Conservation (phyloP, 108 stramenopile genomes). For the Fragilaria radians region DNA sequence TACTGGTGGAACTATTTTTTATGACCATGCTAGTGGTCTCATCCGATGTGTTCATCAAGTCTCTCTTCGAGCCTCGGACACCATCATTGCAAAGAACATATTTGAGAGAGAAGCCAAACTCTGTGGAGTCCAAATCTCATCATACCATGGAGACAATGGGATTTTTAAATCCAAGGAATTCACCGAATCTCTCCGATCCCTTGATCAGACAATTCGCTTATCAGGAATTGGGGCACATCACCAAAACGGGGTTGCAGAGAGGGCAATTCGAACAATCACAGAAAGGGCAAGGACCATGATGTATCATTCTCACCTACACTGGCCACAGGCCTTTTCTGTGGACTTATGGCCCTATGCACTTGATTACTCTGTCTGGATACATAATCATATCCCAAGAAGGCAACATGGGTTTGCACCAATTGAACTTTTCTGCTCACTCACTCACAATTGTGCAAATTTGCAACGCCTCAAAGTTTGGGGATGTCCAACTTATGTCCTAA, state of each 20-base stretch:
- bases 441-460: slow-evolving; percentile 4
- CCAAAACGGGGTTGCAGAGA: slow-evolving; percentile 50
- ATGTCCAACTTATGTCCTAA: slow-evolving; percentile 32
- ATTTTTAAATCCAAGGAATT: slow-evolving; percentile 18
- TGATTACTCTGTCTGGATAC: slow-evolving; percentile 34
- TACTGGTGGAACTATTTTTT: slow-evolving; percentile 17
- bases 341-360: slow-evolving; percentile 45
- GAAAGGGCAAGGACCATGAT: slow-evolving; percentile 31
- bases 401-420: slow-evolving; percentile 25
- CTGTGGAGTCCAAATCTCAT: slow-evolving; percentile 20
- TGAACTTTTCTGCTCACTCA: slow-evolving; percentile 12
- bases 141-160: slow-evolving; percentile 27
- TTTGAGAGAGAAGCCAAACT: slow-evolving; percentile 10
- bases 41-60: slow-evolving; percentile 17
- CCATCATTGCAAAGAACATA: slow-evolving; percentile 11
- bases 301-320: slow-evolving; percentile 30
- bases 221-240: slow-evolving; percentile 49
- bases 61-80: slow-evolving; percentile 13
- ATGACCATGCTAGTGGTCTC: slow-evolving; percentile 6
- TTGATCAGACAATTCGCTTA: slow-evolving; percentile 16
- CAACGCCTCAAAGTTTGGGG: slow-evolving; percentile 19
- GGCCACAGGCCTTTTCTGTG: slow-evolving; percentile 19
- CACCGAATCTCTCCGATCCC: not conserved
- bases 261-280: slow-evolving; percentile 26
- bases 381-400: slow-evolving; percentile 23